A percentile compares a stretch with the other conserved stretches of the same genome.
Conservation (phyloP, 1,284 basidiomycete genomes). For the Bjerkandera adusta region DNA sequence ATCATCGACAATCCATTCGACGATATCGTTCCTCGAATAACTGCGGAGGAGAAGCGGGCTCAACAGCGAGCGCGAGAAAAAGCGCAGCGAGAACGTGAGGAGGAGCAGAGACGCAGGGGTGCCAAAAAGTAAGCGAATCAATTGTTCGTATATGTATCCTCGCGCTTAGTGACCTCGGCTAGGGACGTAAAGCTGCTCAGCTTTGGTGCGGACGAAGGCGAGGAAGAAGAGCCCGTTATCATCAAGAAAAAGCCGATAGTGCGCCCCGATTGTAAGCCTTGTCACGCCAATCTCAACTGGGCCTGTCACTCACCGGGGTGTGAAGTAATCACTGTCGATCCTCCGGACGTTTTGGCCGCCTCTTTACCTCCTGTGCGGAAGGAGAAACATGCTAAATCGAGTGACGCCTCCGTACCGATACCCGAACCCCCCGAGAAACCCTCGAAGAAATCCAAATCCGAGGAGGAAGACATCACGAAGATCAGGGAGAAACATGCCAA, state of each 20-base stretch:
- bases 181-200: conserved; percentile 88
- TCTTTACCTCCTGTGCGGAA: conserved; percentile 22
- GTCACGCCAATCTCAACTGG: not conserved
- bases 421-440: conserved; percentile 17
- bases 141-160: conserved; percentile 4
- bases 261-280: conserved; percentile 71
- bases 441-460: conserved; percentile 39
- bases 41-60: conserved; percentile 82
- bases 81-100: conserved; percentile 75
- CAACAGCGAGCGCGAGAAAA: conserved; percentile 80
- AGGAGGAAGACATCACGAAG: conserved; percentile 48
- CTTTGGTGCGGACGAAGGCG: conserved; percentile 81
- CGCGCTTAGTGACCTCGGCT: conserved; percentile 8
- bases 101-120: conserved; percentile 67
- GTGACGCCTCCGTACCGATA: conserved; percentile 16
- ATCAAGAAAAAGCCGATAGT: conserved; percentile 80
- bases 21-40: conserved; percentile 96
- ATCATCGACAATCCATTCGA: conserved; percentile 93
- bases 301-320: not conserved
- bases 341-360: conserved; percentile 27
- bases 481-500: conserved; percentile 74
- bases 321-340: conserved; percentile 49
- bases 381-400: conserved; percentile 21
- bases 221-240: conserved; percentile 42
- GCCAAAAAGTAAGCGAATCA: conserved; percentile 90